These are phyloP conservation scores for Sugiyamaella novakii DNA, from an alignment of 1,139 yeast genomes.

Conservation along the genomic window DNA sequence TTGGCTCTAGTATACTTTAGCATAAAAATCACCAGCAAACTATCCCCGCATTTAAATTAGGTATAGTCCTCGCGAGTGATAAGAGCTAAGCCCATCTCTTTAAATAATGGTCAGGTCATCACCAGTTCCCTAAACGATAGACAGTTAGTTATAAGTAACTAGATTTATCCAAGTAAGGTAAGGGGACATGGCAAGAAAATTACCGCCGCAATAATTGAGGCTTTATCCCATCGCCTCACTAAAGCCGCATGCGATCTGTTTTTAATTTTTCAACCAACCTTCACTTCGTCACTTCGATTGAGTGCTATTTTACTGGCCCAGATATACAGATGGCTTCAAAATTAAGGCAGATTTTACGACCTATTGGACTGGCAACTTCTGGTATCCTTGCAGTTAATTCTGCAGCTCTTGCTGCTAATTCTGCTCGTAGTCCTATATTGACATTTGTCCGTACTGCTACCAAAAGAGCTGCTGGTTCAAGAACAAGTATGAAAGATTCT, in stretches of 20 bases:
- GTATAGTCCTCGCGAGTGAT: too few species aligned
- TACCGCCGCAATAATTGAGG: too few species aligned
- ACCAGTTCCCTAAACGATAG: too few species aligned
- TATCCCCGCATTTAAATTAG: too few species aligned
- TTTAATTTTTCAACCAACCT: too few species aligned
- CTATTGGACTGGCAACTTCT: background rate
- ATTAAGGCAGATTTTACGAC: slow-evolving; percentile 12
- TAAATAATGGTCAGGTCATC: too few species aligned
- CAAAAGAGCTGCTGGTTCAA: slow-evolving; percentile 91
- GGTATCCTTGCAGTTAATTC: slow-evolving; percentile 1
- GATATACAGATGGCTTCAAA: slow-evolving; percentile 5
- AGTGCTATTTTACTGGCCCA: background rate
- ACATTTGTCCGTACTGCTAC: slow-evolving; percentile 78
- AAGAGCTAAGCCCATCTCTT: too few species aligned
- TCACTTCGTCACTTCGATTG: background rate
- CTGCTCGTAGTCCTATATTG: slow-evolving; percentile 10
- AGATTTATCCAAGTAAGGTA: too few species aligned
- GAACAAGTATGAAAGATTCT: slow-evolving; percentile 90
- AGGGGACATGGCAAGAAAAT: too few species aligned
- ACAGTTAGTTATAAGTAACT: too few species aligned
- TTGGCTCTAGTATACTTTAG: too few species aligned
- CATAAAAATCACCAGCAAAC: too few species aligned
- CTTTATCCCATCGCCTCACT: background rate
- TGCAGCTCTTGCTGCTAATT: background rate
- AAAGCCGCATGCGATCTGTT: background rate